Conservation (phyloP, 805 yeast genomes). For the Yarrowia deformans region DNA sequence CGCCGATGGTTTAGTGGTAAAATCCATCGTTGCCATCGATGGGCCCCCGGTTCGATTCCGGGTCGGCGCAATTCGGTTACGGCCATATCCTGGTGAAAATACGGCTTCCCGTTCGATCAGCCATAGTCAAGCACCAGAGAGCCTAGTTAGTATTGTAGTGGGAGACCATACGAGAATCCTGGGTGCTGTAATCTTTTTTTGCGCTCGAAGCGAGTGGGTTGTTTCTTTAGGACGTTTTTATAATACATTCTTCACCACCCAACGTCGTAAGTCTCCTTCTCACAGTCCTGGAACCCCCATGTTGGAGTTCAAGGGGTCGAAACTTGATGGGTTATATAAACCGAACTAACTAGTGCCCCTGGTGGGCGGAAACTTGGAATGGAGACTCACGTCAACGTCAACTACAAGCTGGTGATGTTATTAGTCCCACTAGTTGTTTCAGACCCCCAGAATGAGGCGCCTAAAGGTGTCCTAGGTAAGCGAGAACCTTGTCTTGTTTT, state of each 20-base stretch:
- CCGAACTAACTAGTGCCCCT: no score
- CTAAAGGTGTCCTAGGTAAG: background rate
- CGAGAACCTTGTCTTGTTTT: background rate
- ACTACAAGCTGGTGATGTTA: background rate
- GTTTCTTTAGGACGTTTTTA: no score
- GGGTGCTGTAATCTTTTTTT: constrained; percentile 38
- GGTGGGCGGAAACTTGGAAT: no score
- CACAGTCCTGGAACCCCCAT: no score
- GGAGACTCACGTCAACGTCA: no score
- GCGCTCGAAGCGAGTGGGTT: background rate
- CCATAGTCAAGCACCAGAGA: constrained; percentile 40
- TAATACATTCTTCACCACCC: no score
- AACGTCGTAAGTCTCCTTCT: no score
- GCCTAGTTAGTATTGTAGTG: constrained; percentile 40
- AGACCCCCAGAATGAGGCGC: background rate
- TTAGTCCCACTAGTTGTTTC: background rate
- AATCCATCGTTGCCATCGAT: constrained; percentile 34
- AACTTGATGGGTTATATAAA: no score
- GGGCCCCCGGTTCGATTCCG: constrained; percentile 36
- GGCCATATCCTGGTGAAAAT: constrained; percentile 40
- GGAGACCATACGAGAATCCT: constrained; percentile 40
- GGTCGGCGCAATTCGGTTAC: constrained; percentile 37
- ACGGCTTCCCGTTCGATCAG: constrained; percentile 40
- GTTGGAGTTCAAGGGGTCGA: no score
- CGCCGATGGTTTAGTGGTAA: constrained; percentile 35